phyloP scores from a whole-genome alignment of 2,329 filamentous ascomycete species.

The Purpureocillium takamizusanense region DNA sequence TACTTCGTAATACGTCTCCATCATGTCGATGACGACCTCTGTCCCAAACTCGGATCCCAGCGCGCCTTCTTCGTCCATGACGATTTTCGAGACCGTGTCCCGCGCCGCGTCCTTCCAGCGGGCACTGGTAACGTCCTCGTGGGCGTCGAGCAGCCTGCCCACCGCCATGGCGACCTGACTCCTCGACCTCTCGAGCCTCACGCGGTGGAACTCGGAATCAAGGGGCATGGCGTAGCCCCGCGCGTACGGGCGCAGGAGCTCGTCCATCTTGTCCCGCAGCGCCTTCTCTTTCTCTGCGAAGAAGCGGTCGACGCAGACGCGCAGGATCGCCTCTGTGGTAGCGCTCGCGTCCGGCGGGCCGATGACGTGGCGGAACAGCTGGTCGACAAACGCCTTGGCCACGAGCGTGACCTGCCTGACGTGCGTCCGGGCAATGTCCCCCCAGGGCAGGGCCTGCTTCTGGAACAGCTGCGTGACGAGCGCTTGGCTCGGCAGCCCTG shows the following conservation, averaged over 20 bases:
- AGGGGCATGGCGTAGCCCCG: conserved; percentile 8
- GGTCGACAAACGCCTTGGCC: conserved; percentile 26
- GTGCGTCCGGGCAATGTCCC: conserved; percentile 24
- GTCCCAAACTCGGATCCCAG: conserved; percentile 22
- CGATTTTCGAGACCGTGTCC: neutral
- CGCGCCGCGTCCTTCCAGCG: conserved; percentile 1
- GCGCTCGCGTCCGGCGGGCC: conserved; percentile 4
- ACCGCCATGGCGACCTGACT: neutral
- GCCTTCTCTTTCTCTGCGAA: conserved; percentile 20
- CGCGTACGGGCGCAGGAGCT: conserved; percentile 2
- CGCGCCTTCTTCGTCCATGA: conserved; percentile 5
- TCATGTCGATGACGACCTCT: conserved; percentile 32
- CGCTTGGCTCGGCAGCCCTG: conserved; percentile 24
- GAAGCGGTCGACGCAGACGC: conserved; percentile 11
- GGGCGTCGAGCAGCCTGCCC: neutral
- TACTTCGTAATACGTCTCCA: conserved; percentile 35
- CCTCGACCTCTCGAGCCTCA: neutral
- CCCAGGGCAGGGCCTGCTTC: conserved; percentile 28
- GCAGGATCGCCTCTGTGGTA: conserved; percentile 26
- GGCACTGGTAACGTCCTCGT: neutral
- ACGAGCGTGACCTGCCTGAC: conserved; percentile 18
- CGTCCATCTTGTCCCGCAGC: conserved; percentile 36
- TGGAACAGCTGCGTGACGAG: conserved; percentile 30
- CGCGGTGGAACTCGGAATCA: conserved; percentile 21
- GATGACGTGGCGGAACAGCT: conserved; percentile 22